Percentiles rank a stretch among this genome's conserved stretches.
Evolutionary conservation across 1,284 basidiomycete species (phyloP).

Genomic region (Cutaneotrichosporon cyanovorans): DNA sequence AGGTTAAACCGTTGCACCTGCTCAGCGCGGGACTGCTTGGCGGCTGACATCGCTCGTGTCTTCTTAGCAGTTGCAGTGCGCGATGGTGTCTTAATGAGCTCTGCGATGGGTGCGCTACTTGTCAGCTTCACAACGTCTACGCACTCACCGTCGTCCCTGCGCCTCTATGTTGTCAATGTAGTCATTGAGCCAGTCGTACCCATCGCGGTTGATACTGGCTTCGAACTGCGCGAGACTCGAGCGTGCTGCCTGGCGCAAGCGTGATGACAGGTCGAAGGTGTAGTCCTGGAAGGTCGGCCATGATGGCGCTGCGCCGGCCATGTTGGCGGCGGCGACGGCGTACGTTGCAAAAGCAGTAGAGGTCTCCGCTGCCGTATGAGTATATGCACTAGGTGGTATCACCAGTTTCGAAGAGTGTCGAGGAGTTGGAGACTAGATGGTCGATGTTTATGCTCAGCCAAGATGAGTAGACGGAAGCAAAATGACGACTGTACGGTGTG

Average conservation of each 20-base stretch:
- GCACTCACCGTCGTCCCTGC: slow-evolving; percentile 17
- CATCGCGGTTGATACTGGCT: slow-evolving; percentile 31
- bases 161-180: slow-evolving; percentile 38
- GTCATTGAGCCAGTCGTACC: slow-evolving; percentile 43
- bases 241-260: slow-evolving; percentile 27
- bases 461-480: no score
- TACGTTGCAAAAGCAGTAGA: no score
- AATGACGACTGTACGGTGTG: no score
- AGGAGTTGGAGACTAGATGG: no score
- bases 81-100: slow-evolving; percentile 45
- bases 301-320: slow-evolving; percentile 3
- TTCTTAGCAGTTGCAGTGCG: slow-evolving; percentile 42
- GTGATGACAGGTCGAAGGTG: slow-evolving; percentile 28
- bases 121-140: neutral
- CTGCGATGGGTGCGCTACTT: slow-evolving; percentile 36
- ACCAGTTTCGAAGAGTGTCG: no score
- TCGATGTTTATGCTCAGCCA: no score
- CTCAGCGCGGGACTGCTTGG: slow-evolving; percentile 17
- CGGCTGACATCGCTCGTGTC: slow-evolving; percentile 34
- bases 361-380: no score
- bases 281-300: slow-evolving; percentile 26
- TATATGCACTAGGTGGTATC: no score
- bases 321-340: no score
- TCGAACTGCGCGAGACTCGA: slow-evolving; percentile 31
- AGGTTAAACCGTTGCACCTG: slow-evolving; percentile 26